Evolutionary conservation across 768 basidiomycete genomes (phyloP).

Genomic region (Imleria badia): DNA sequence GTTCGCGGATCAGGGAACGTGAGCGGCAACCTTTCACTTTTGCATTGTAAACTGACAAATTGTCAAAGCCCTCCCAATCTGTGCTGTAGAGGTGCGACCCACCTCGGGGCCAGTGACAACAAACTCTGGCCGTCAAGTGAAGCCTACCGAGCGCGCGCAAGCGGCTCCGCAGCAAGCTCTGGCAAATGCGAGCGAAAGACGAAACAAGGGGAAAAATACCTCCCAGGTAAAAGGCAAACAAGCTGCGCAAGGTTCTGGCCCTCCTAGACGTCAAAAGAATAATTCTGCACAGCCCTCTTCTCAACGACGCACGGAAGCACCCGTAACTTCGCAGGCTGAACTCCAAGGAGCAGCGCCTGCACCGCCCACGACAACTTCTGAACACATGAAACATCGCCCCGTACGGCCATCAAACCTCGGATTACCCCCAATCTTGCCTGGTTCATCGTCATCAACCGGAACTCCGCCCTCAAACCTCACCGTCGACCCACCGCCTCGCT

Average conservation of each 20-base stretch:
- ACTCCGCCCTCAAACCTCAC: background rate
- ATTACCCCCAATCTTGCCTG: background rate
- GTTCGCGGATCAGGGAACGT: conserved; percentile 28
- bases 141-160: conserved; percentile 18
- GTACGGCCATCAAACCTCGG: conserved; percentile 15
- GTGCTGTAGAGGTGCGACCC: background rate
- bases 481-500: background rate
- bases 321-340: background rate
- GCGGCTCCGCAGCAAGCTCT: conserved; percentile 6
- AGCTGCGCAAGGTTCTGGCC: background rate
- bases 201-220: conserved; percentile 4
- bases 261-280: background rate
- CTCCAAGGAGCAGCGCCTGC: background rate
- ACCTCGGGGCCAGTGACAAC: conserved; percentile 16
- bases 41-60: conserved; percentile 2
- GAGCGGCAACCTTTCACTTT: background rate
- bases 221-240: background rate
- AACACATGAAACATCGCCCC: conserved; percentile 1
- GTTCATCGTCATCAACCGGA: background rate
- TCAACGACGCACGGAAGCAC: background rate
- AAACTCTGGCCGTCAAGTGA: conserved; percentile 25
- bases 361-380: background rate
- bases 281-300: background rate
- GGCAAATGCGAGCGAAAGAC: background rate
- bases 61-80: conserved; percentile 13